Evolutionary conservation across 2,329 filamentous ascomycete genomes (phyloP).

Genomic region (Penicillium verrucosum): DNA sequence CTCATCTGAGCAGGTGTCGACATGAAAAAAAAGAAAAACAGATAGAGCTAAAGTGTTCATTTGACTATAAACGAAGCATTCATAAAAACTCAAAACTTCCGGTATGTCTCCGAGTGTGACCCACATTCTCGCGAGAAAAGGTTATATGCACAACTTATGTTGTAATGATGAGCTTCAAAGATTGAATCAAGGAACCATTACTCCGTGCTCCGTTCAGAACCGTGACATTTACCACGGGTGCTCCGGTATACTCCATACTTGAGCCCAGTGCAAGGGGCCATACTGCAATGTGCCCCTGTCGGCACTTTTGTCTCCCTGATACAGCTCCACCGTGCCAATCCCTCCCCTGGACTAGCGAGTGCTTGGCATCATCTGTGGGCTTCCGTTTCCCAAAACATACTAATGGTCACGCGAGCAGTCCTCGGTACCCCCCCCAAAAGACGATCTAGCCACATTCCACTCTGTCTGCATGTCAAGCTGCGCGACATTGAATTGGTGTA

Average conservation of each 20-base stretch:
- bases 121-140: neutral
- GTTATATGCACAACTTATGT: neutral
- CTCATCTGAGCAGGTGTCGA: neutral
- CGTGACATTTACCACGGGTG: no score
- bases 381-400: neutral
- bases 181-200: neutral
- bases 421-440: neutral
- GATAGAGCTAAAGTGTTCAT: neutral
- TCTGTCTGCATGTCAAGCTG: neutral
- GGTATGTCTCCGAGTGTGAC: neutral
- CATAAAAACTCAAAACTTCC: neutral
- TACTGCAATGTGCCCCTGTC: neutral
- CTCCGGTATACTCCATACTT: neutral
- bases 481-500: neutral
- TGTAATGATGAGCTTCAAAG: neutral
- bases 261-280: neutral
- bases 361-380: neutral
- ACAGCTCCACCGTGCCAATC: neutral
- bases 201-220: no score
- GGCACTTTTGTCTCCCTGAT: neutral
- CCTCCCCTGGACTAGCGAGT: neutral
- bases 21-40: neutral
- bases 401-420: neutral
- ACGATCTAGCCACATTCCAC: neutral
- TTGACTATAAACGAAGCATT: neutral